Evolutionary conservation across 306 rosid genomes (phyloP).

Genomic region (Cicer arietinum): DNA sequence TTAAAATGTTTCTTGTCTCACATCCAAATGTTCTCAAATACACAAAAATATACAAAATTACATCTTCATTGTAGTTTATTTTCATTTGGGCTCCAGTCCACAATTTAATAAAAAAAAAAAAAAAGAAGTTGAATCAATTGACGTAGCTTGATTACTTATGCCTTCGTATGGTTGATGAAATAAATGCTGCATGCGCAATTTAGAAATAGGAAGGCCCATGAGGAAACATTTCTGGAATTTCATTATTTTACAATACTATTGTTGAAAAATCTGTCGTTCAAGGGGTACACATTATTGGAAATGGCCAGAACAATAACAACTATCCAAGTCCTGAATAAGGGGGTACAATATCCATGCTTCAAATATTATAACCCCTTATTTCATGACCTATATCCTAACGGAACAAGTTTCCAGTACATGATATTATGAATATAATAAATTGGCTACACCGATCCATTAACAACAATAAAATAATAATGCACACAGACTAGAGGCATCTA

Average conservation of each 20-base stretch:
- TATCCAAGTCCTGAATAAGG: conserved; percentile 34
- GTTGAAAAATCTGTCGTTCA: conserved; percentile 33
- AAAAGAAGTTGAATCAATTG: no score
- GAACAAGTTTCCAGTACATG: conserved; percentile 43
- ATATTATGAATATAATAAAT: conserved; percentile 38
- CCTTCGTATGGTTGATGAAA: neutral
- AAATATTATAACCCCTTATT: conserved; percentile 34
- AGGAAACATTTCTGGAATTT: conserved; percentile 29
- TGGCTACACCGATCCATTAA: conserved; percentile 55
- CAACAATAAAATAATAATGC: conserved; percentile 40
- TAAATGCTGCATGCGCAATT: neutral
- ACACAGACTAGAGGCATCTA: conserved; percentile 48
- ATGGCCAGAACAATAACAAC: conserved; percentile 38
- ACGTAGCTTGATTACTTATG: neutral
- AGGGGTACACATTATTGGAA: conserved; percentile 45
- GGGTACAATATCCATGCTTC: conserved; percentile 42
- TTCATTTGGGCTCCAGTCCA: no score
- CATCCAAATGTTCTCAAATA: no score
- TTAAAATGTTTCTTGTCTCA: no score
- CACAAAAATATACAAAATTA: no score
- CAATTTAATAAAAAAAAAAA: no score
- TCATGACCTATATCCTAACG: conserved; percentile 40
- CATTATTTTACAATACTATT: conserved; percentile 36
- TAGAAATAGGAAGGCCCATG: neutral
- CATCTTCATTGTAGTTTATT: no score